Base-by-base conservation (phyloP, 208 protist genomes). In the Novymonas esmeraldas region DNA sequence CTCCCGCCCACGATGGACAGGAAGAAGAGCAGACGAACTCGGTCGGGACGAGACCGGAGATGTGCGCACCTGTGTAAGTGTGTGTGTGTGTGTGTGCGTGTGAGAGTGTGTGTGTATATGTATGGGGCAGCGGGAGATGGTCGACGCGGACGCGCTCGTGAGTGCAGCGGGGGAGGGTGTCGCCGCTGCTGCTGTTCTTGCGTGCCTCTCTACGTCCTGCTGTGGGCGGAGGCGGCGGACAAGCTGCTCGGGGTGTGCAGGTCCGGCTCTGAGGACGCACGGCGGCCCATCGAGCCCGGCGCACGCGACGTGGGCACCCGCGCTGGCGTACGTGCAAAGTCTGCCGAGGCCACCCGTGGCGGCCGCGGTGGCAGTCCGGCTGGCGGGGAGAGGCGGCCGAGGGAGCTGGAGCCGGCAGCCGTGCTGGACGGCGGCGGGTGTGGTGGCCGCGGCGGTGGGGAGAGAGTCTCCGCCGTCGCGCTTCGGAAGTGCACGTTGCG, bases 391-490 rank as follows among this genome's bases (percentile, higher is more conserved):
- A n/a, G n/a, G n/a, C n/a, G n/a, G n/a, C n/a, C n/a, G n/a, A n/a
- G n/a, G n/a, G n/a, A n/a, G n/a, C n/a, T n/a, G n/a, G n/a, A n/a
- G n/a, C 22, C 13, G 44, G 31, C 6, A 44, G 39, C 4, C 14
- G 56, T 20, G 22, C 20, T 2, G 6, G 39, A 46, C 6, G 18
- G 48, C 20, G 29, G 3, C 5, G 55, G 1, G 16, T 38, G 39
- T 24, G 36, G 71, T 11, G 24, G 58, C 14, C 9, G 58, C 16
- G 51, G 58, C 20, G 33, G 55, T 13, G 69, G 31, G 2, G 56
- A 56, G 24, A 38, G 18, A 24, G 28, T 44, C 22, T 26, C 11
- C 13, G 36, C 26, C 28, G 61, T 29, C 29, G 6, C 6, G 51
- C 9, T 36, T 6, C 1, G n/a, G 39, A 0, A 9, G 26, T 36